Percentiles rank a stretch among this genome's conserved stretches.
Evolutionary conservation across 2,329 filamentous ascomycete species (phyloP).

Genomic region (Clonostachys solani): DNA sequence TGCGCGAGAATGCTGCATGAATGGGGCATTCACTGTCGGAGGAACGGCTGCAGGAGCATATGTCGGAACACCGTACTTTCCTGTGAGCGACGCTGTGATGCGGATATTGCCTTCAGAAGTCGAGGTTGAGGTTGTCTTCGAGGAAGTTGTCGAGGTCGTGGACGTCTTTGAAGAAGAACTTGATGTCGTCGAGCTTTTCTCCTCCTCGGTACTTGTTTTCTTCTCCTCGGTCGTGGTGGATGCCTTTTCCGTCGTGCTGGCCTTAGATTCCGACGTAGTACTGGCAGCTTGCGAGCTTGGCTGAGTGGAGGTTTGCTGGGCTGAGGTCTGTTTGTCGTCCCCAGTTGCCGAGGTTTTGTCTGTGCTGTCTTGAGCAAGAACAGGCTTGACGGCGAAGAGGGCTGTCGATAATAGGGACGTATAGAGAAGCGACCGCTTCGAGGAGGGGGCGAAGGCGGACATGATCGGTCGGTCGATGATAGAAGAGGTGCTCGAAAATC

Average conservation of each 20-base stretch:
- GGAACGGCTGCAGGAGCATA: slow-evolving; percentile 76
- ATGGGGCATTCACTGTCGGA: slow-evolving; percentile 79
- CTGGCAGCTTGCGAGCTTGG: too few relatives aligned
- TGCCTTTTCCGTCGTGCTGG: slow-evolving; percentile 5
- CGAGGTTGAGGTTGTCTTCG: slow-evolving; percentile 4
- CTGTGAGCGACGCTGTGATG: slow-evolving; percentile 36
- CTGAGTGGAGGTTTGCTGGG: not conserved
- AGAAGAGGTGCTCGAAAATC: too few relatives aligned
- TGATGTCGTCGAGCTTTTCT: slow-evolving; percentile 8
- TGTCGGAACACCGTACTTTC: slow-evolving; percentile 35
- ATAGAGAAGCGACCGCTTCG: slow-evolving; percentile 14
- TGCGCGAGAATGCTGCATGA: slow-evolving; percentile 80
- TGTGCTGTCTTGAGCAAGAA: slow-evolving; percentile 22
- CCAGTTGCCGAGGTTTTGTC: slow-evolving; percentile 4
- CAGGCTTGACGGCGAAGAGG: slow-evolving; percentile 18
- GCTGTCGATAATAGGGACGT: slow-evolving; percentile 14
- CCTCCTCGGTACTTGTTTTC: slow-evolving; percentile 3
- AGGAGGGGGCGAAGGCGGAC: too few relatives aligned
- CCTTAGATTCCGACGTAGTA: too few relatives aligned
- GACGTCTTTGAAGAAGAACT: not conserved
- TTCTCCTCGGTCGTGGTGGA: slow-evolving; percentile 4
- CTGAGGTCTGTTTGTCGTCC: not conserved
- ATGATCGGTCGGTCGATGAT: too few relatives aligned
- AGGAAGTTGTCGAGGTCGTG: not conserved
- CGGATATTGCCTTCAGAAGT: slow-evolving; percentile 11